Evolutionary conservation across 108 stramenopile genomes (phyloP).

Genomic region (Cyclotella sp.): DNA sequence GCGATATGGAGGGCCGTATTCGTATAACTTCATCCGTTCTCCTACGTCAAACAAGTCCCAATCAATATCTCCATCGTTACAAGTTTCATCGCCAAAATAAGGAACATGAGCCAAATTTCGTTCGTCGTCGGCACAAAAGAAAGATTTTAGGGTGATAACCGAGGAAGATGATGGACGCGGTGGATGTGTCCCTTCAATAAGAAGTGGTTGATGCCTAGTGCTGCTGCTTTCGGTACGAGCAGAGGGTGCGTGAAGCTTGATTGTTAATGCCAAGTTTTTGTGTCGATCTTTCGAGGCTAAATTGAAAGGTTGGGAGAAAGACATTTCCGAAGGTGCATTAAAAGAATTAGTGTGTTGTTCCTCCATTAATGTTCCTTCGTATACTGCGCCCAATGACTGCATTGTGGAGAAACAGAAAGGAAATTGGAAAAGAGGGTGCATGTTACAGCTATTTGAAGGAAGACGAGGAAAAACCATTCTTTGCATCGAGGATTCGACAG

Average conservation of each 20-base stretch:
- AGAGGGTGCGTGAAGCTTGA: neutral
- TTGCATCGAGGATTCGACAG: neutral
- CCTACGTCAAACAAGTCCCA: slow-evolving; percentile 52
- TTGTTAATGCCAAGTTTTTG: neutral
- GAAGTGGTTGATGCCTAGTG: slow-evolving; percentile 1
- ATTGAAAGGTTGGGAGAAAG: slow-evolving; percentile 4
- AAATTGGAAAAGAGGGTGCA: neutral
- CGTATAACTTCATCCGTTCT: slow-evolving; percentile 35
- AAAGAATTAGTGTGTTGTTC: neutral
- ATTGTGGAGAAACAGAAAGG: slow-evolving; percentile 1
- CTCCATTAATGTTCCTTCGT: neutral
- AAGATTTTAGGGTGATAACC: slow-evolving; percentile 43
- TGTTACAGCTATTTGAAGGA: slow-evolving; percentile 12
- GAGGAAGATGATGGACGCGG: slow-evolving; percentile 45
- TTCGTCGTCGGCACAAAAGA: slow-evolving; percentile 52
- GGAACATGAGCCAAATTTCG: slow-evolving; percentile 60
- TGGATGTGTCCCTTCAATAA: slow-evolving; percentile 39
- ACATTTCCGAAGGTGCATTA: neutral
- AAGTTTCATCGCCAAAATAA: slow-evolving; percentile 77
- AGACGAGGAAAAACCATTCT: slow-evolving; percentile 35
- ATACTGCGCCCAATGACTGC: neutral
- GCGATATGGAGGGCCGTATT: slow-evolving; percentile 50
- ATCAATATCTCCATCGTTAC: slow-evolving; percentile 58
- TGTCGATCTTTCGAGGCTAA: neutral
- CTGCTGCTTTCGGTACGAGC: neutral